These are phyloP conservation scores for Iberis amara DNA, from an alignment of 441 rosid genomes.

Conservation along the genomic window DNA sequence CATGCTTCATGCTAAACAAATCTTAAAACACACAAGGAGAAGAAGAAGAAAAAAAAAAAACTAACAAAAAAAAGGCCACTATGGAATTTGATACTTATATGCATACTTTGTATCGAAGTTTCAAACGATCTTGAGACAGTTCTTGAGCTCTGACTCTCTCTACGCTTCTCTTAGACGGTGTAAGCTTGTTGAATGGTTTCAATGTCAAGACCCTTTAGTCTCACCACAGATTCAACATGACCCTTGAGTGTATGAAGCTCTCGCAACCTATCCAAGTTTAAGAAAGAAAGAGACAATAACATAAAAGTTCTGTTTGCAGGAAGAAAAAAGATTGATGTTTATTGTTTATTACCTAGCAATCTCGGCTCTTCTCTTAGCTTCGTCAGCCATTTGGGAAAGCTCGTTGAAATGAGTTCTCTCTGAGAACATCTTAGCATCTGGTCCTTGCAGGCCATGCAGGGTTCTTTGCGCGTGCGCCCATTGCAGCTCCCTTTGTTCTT, in stretches of 20 bases:
- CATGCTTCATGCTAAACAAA: constrained; percentile 10
- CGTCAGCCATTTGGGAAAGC: constrained; percentile 91
- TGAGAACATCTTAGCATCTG: constrained; percentile 86
- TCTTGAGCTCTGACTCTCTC: not conserved
- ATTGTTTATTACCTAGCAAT: constrained; percentile 69
- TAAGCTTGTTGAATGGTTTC: constrained; percentile 92
- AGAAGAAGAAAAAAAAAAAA: constrained; percentile 7
- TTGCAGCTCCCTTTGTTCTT: constrained; percentile 92
- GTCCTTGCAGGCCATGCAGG: constrained; percentile 79
- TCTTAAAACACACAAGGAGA: not conserved
- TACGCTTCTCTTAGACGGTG: constrained; percentile 54
- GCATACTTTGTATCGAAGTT: constrained; percentile 21
- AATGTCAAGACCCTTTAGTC: constrained; percentile 83
- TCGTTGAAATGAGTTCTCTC: constrained; percentile 74
- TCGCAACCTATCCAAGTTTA: constrained; percentile 59
- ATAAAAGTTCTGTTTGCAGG: not conserved
- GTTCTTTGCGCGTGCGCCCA: constrained; percentile 99
- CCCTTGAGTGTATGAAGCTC: constrained; percentile 92
- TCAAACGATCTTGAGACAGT: constrained; percentile 16
- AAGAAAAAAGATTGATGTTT: too few relatives aligned
- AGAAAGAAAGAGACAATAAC: constrained; percentile 1
- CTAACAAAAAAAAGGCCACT: constrained; percentile 15
- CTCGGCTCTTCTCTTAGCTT: constrained; percentile 95
- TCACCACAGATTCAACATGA: constrained; percentile 90
- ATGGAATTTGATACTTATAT: constrained; percentile 18